A percentile compares a stretch with the other conserved stretches of the same genome.
phyloP scores from a whole-genome alignment of 2,329 filamentous ascomycete species.

The Penicillium nordicum region DNA sequence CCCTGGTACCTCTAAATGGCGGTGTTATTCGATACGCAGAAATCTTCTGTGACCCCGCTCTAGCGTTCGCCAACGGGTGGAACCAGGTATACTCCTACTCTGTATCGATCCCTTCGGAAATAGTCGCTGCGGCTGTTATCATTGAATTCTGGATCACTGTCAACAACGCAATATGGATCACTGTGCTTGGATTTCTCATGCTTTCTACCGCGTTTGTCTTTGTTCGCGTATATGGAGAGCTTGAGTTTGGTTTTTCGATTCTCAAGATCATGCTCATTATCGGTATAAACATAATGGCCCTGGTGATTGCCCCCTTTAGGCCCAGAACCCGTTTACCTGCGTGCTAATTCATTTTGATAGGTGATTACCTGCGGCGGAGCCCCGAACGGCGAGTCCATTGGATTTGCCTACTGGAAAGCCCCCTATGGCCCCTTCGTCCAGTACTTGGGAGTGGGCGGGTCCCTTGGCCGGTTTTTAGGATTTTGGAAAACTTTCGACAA shows the following conservation, averaged over 20 bases:
- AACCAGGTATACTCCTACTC: slow-evolving; percentile 36
- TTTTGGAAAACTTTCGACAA: slow-evolving; percentile 36
- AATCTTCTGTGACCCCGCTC: slow-evolving; percentile 38
- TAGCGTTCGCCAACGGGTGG: slow-evolving; percentile 39
- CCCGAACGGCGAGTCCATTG: slow-evolving; percentile 27
- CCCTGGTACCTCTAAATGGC: slow-evolving; percentile 39
- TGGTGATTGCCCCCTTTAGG: slow-evolving; percentile 16
- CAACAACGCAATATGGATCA: slow-evolving; percentile 45
- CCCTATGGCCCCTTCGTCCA: slow-evolving; percentile 42
- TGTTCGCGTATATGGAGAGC: slow-evolving; percentile 47
- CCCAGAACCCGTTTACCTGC: neutral
- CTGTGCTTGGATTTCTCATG: slow-evolving; percentile 38
- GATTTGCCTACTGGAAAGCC: slow-evolving; percentile 45
- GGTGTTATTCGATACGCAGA: slow-evolving; percentile 37
- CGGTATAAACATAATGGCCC: slow-evolving; percentile 59
- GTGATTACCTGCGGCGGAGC: slow-evolving; percentile 43
- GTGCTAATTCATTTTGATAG: neutral
- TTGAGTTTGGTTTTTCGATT: slow-evolving; percentile 53
- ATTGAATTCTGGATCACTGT: slow-evolving; percentile 45
- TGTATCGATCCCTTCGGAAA: slow-evolving; percentile 34
- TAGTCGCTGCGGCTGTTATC: slow-evolving; percentile 32
- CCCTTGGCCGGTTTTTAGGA: slow-evolving; percentile 44
- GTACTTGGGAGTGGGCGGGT: slow-evolving; percentile 39
- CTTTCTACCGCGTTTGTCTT: slow-evolving; percentile 35
- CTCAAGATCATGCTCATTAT: slow-evolving; percentile 61